These are phyloP conservation scores for Fusarium guadeloupense DNA, from an alignment of 2,329 filamentous ascomycete species.

Conservation along the genomic window DNA sequence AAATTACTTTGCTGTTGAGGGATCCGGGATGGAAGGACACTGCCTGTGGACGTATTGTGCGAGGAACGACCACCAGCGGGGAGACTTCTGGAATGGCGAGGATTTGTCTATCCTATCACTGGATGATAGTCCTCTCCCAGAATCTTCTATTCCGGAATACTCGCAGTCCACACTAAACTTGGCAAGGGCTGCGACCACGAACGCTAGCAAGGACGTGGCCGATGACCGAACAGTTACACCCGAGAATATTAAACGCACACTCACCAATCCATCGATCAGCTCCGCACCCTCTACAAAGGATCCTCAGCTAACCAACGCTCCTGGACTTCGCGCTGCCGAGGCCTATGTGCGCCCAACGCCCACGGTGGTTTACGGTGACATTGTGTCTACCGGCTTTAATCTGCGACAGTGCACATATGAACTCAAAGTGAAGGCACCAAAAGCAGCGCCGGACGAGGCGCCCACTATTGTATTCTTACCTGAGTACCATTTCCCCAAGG, in stretches of 20 bases:
- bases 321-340: constrained; percentile 89
- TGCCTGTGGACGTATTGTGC: constrained; percentile 89
- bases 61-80: constrained; percentile 85
- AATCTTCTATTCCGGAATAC: constrained; percentile 59
- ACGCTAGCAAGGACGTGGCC: constrained; percentile 52
- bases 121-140: constrained; percentile 75
- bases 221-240: constrained; percentile 73
- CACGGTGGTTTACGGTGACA: constrained; percentile 75
- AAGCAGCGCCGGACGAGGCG: constrained; percentile 65
- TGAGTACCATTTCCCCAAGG: constrained; percentile 88
- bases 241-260: constrained; percentile 75
- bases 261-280: constrained; percentile 74
- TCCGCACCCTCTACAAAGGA: constrained; percentile 62
- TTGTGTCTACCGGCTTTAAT: constrained; percentile 82
- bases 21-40: constrained; percentile 83
- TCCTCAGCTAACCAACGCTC: constrained; percentile 67
- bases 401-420: constrained; percentile 80
- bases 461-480: constrained; percentile 89
- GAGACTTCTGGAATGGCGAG: constrained; percentile 97
- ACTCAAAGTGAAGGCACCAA: constrained; percentile 71
- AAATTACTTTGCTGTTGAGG: constrained; percentile 93
- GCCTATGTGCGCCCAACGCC: constrained; percentile 90
- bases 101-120: constrained; percentile 89
- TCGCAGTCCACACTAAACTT: constrained; percentile 58
- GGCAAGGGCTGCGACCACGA: constrained; percentile 34